phyloP scores from a whole-genome alignment of 2,329 filamentous ascomycete genomes.

The Aspergillus sp. region DNA sequence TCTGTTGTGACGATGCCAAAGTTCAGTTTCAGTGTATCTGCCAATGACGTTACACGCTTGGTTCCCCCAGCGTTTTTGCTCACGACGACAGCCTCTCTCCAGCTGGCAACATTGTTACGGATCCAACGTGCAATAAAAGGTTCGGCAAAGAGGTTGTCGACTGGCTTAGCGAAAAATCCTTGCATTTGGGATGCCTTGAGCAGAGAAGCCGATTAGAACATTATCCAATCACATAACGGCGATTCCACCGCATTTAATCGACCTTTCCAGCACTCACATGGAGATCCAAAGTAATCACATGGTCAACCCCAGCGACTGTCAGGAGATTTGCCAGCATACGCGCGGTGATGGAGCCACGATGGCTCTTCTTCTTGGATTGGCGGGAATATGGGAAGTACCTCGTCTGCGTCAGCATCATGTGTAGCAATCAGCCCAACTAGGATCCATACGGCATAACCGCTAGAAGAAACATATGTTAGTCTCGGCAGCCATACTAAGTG shows the following conservation, averaged over 20 bases:
- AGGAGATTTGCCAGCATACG: conserved; percentile 96
- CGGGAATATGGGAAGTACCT: conserved; percentile 97
- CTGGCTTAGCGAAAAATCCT: conserved; percentile 96
- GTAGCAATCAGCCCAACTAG: conserved; percentile 27
- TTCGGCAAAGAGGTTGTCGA: conserved; percentile 96
- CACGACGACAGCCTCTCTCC: conserved; percentile 88
- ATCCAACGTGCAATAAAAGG: conserved; percentile 96
- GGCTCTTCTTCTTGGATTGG: conserved; percentile 98
- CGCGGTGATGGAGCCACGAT: conserved; percentile 92
- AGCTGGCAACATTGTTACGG: conserved; percentile 78
- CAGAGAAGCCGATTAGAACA: conserved; percentile 20
- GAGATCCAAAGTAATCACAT: conserved; percentile 95
- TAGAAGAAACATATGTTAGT: conserved; percentile 19
- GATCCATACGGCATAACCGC: conserved; percentile 50
- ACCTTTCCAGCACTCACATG: conserved; percentile 57
- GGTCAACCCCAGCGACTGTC: conserved; percentile 89
- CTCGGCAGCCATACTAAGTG: neutral
- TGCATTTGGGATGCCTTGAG: conserved; percentile 87
- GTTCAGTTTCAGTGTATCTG: conserved; percentile 93
- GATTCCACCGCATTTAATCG: conserved; percentile 2
- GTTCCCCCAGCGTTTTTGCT: conserved; percentile 98
- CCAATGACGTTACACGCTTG: conserved; percentile 92
- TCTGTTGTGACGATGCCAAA: conserved; percentile 80
- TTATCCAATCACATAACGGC: conserved; percentile 6
- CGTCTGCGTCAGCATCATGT: conserved; percentile 39